Evolutionary conservation across 2,329 filamentous ascomycete genomes (phyloP).

Genomic region (Orbilia brochopaga): DNA sequence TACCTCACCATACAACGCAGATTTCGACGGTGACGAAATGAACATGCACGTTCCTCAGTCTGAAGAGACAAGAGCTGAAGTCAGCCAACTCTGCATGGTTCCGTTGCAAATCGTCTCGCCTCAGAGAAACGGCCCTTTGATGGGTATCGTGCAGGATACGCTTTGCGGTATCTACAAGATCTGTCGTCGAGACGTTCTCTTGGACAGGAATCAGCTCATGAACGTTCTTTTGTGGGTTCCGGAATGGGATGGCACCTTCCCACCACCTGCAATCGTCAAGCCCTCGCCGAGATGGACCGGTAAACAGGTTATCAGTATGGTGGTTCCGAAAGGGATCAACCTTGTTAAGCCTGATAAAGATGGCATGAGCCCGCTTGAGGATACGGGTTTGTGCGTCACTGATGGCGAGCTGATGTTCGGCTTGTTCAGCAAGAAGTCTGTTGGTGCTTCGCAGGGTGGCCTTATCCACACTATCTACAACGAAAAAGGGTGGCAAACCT

Average conservation of each 20-base stretch:
- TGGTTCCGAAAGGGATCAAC: constrained; percentile 86
- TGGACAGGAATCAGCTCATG: constrained; percentile 91
- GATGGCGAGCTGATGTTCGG: constrained; percentile 90
- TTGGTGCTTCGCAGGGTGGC: constrained; percentile 87
- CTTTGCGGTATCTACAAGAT: constrained; percentile 97
- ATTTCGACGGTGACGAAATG: constrained; percentile 99
- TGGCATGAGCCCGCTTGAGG: constrained; percentile 69
- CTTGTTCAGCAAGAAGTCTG: constrained; percentile 87
- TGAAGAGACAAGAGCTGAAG: constrained; percentile 93
- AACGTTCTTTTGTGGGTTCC: constrained; percentile 97
- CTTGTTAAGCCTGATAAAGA: constrained; percentile 67
- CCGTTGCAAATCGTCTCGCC: constrained; percentile 97
- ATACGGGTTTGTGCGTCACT: constrained; percentile 81
- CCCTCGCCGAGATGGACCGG: constrained; percentile 93
- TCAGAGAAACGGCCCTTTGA: constrained; percentile 92
- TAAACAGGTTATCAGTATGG: constrained; percentile 95
- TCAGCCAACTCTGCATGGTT: constrained; percentile 95
- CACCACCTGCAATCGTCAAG: constrained; percentile 90
- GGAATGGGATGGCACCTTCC: constrained; percentile 94
- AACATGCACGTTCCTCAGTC: constrained; percentile 99
- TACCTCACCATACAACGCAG: constrained; percentile 97
- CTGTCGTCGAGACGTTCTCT: constrained; percentile 86
- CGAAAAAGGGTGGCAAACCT: constrained; percentile 81
- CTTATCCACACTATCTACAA: constrained; percentile 97
- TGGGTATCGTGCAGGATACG: constrained; percentile 99